phyloP scores from a whole-genome alignment of 208 protist genomes.

The Trypanosomatidae sp. region DNA sequence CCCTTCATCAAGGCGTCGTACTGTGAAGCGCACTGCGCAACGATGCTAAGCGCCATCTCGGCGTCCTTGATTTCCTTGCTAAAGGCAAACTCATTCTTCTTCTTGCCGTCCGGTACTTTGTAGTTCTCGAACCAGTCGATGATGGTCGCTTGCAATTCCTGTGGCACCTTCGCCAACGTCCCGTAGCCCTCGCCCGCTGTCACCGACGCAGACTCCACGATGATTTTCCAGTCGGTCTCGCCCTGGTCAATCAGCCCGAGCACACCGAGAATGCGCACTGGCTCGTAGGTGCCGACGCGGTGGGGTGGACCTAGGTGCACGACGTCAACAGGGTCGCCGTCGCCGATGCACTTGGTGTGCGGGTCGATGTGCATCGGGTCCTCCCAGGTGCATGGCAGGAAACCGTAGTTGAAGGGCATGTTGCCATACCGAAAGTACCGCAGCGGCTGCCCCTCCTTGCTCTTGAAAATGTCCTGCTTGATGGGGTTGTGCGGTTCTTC shows the following conservation, averaged over 20 bases:
- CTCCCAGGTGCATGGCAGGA: conserved; percentile 95
- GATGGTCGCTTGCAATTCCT: conserved; percentile 45
- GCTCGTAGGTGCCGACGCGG: conserved; percentile 38
- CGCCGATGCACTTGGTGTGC: conserved; percentile 71
- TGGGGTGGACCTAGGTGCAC: conserved; percentile 68
- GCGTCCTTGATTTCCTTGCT: conserved; percentile 52
- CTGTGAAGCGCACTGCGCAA: conserved; percentile 56
- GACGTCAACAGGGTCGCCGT: conserved; percentile 92
- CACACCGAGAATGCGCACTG: conserved; percentile 86
- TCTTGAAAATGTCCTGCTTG: conserved; percentile 81
- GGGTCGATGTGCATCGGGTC: conserved; percentile 44
- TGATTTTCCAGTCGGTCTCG: conserved; percentile 94
- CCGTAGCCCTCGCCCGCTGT: conserved; percentile 35
- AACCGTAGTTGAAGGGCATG: conserved; percentile 96
- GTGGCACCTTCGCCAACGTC: conserved; percentile 52
- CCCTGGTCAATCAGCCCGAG: conserved; percentile 91
- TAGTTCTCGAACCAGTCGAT: conserved; percentile 92
- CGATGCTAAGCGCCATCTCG: conserved; percentile 61
- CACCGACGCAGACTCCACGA: conserved; percentile 43
- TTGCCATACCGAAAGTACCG: conserved; percentile 85
- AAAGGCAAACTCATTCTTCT: conserved; percentile 86
- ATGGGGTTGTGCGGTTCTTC: conserved; percentile 91
- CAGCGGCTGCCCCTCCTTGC: conserved; percentile 58
- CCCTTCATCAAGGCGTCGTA: conserved; percentile 53
- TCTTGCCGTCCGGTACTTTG: conserved; percentile 93